Conservation (phyloP, 805 yeast genomes). For the Lachancea thermotolerans region DNA sequence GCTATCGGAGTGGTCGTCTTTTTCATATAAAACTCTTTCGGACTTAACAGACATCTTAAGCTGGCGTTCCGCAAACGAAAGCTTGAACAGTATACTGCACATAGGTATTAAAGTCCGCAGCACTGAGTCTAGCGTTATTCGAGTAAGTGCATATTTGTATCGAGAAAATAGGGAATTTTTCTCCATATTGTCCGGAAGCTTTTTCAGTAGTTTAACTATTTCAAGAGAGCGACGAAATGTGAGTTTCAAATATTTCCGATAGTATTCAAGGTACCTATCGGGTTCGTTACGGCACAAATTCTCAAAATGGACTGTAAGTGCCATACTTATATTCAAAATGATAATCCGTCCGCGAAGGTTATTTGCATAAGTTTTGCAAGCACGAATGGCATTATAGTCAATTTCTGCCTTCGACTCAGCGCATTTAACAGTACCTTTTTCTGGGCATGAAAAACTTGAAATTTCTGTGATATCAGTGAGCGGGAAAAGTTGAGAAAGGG, state of each 20-base stretch:
- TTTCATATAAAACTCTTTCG: background rate
- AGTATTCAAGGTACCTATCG: background rate
- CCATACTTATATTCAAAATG: background rate
- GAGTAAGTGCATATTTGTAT: background rate
- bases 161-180: background rate
- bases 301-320: constrained; percentile 1
- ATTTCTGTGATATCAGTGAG: background rate
- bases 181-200: background rate
- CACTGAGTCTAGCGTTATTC: background rate
- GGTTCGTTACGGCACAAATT: background rate
- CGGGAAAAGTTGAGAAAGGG: background rate
- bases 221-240: constrained; percentile 4
- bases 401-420: background rate
- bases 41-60: background rate
- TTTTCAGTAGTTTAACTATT: constrained; percentile 1
- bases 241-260: background rate
- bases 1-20: background rate
- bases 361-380: background rate
- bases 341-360: constrained; percentile 1
- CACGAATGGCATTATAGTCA: background rate
- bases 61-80: background rate
- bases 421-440: background rate
- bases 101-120: background rate
- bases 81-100: background rate
- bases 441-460: background rate